Evolutionary conservation across 23 red algal species (phyloP).

Genomic region (Gracilaria gracilis): DNA sequence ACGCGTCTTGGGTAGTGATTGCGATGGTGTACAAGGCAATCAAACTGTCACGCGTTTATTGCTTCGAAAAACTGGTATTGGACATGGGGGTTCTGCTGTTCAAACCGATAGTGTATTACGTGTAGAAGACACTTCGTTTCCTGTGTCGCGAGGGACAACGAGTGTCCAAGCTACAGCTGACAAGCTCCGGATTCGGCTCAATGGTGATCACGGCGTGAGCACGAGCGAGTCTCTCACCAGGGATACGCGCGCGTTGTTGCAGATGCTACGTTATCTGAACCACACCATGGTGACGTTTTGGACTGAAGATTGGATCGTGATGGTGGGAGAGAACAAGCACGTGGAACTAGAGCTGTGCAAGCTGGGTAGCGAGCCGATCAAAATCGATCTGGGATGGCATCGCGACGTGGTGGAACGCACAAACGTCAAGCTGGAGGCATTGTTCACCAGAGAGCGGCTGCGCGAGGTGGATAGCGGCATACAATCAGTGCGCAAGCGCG

Average conservation of each 20-base stretch:
- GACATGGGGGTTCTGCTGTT: slow-evolving; percentile 32
- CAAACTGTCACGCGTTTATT: slow-evolving; percentile 27
- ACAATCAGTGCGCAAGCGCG: slow-evolving; percentile 13
- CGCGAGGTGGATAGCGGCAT: not conserved
- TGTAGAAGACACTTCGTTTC: slow-evolving; percentile 33
- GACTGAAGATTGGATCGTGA: slow-evolving; percentile 31
- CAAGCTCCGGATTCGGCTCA: not conserved
- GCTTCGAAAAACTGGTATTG: slow-evolving; percentile 51
- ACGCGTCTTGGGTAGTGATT: no score
- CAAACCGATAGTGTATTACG: slow-evolving; percentile 13
- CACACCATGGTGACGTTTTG: slow-evolving; percentile 23
- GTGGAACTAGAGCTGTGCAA: slow-evolving; percentile 34
- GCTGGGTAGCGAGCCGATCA: slow-evolving; percentile 10
- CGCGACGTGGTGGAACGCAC: slow-evolving; percentile 42
- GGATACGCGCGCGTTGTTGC: slow-evolving; percentile 40
- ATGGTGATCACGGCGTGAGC: slow-evolving; percentile 37
- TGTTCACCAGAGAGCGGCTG: slow-evolving; percentile 33
- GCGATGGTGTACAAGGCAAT: not conserved
- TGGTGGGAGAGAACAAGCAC: slow-evolving; percentile 2
- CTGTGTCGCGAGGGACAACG: not conserved
- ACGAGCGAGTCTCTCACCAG: slow-evolving; percentile 18
- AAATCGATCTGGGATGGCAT: slow-evolving; percentile 53
- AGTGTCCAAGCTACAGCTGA: not conserved
- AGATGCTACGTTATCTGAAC: slow-evolving; percentile 42
- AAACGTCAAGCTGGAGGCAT: slow-evolving; percentile 23